phyloP scores from a whole-genome alignment of 805 yeast species.

The Candida golubevii region DNA sequence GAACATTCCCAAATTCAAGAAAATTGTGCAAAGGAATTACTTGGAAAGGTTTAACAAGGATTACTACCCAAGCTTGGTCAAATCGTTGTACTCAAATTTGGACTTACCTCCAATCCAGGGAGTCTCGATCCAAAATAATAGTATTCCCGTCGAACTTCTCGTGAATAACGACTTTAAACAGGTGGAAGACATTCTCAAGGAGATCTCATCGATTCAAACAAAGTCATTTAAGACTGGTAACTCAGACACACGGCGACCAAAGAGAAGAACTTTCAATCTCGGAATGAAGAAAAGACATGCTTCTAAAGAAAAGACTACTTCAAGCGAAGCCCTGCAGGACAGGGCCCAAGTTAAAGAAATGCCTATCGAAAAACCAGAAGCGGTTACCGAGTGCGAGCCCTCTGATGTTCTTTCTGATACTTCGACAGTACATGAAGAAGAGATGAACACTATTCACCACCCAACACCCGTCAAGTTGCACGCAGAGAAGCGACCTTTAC shows the following conservation, averaged over 20 bases:
- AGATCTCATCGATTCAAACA: constrained; percentile 45
- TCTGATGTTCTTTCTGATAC: constrained; percentile 9
- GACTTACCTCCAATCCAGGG: constrained; percentile 26
- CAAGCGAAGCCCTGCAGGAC: background rate
- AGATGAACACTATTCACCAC: constrained; percentile 7
- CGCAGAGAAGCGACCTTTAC: constrained; percentile 6
- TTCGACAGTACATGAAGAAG: constrained; percentile 6
- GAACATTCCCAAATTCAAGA: constrained; percentile 53
- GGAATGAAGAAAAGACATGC: constrained; percentile 3
- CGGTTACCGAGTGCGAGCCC: background rate
- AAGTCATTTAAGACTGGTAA: constrained; percentile 31
- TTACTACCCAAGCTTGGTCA: constrained; percentile 33
- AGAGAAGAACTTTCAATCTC: constrained; percentile 40
- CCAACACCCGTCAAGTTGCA: constrained; percentile 14
- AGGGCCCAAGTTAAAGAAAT: background rate
- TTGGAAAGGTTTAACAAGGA: constrained; percentile 40
- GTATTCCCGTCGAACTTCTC: constrained; percentile 38
- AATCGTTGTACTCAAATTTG: constrained; percentile 33
- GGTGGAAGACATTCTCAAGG: constrained; percentile 34
- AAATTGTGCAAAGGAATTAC: constrained; percentile 55
- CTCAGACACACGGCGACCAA: constrained; percentile 31
- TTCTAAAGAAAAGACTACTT: background rate
- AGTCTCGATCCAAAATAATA: constrained; percentile 22
- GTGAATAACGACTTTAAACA: constrained; percentile 23
- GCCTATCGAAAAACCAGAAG: background rate